Base-by-base conservation (phyloP, 345 rosid genomes). In the Arabis alpina region DNA sequence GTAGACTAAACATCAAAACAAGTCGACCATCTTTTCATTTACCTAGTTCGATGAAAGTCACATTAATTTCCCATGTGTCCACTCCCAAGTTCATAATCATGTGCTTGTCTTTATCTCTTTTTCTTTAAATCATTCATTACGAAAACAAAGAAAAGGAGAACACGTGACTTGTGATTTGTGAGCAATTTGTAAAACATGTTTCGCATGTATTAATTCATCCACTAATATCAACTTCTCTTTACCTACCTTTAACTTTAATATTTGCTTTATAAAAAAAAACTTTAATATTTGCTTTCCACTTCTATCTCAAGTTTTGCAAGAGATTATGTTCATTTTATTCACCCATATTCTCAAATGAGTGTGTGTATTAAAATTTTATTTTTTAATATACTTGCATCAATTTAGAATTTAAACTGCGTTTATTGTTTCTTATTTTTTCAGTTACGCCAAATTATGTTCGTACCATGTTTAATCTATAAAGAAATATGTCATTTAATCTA, bases 151-250 rank as follows among this genome's bases (percentile, higher is more conserved):
- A 72, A 40, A 39, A 47, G 40, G 10, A 58, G 40, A 51, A 36
- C 72, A 58, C 72, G 72, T 58, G 71, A 65, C 45, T 30, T 73
- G 54, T 57, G 77, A 30, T 10, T 36, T 5, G 50, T 36, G 66
- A 66, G 50, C 15, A 41, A 27, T 6, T 45, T 45, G 32, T 4
- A 74, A 44, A 74, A 61, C 74, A 75, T 75, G 78, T 13, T 68
- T 68, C 74, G 68, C 74, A 58, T 75, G 74, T 53, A 25, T 52
- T 68, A 45, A 75, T 61, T 37, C 58, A 16, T 61, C 69, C 64
- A 61, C 69, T 68, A 54, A 68, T 54, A 15, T 47, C 59, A 53
- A 39, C 24, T 45, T 61, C 50, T 75, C 23, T 15, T 0, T 68
- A 54, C 58, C 69, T 54, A 74, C 25, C 62, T 59, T 59, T 59